These are phyloP conservation scores for Saturnispora galanensis DNA, from an alignment of 805 yeast genomes.

Conservation along the genomic window DNA sequence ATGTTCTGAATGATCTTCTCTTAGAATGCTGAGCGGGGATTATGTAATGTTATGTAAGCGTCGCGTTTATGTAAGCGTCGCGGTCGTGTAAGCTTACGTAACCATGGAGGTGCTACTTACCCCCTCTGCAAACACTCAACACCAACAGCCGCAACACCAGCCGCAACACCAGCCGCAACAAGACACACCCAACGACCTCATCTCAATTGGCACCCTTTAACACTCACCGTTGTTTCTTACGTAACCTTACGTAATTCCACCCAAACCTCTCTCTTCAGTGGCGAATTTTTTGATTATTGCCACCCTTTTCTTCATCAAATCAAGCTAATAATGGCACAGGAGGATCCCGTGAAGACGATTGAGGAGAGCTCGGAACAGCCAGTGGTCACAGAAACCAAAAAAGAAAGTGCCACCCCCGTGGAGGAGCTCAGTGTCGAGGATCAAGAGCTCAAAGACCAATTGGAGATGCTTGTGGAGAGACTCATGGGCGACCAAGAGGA, in stretches of 20 bases:
- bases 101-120: too few relatives aligned
- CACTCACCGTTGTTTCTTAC: too few relatives aligned
- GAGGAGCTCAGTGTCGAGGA: constrained; percentile 94
- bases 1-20: too few relatives aligned
- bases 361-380: too few relatives aligned
- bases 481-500: constrained; percentile 44
- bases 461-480: constrained; percentile 79
- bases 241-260: neutral
- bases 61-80: too few relatives aligned
- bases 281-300: neutral
- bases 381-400: too few relatives aligned
- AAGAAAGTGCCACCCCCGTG: constrained; percentile 27
- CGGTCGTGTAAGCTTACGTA: too few relatives aligned
- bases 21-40: neutral
- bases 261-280: neutral
- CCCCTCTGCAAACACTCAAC: too few relatives aligned
- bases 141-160: too few relatives aligned
- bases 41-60: neutral
- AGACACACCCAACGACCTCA: too few relatives aligned
- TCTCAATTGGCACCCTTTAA: too few relatives aligned
- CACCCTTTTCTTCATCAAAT: neutral
- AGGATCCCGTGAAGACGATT: constrained; percentile 9
- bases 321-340: neutral
- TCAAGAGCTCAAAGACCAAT: constrained; percentile 72
- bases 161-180: too few relatives aligned